Conservation (phyloP, 495 filamentous ascomycete genomes). For the Xylaria acuta region DNA sequence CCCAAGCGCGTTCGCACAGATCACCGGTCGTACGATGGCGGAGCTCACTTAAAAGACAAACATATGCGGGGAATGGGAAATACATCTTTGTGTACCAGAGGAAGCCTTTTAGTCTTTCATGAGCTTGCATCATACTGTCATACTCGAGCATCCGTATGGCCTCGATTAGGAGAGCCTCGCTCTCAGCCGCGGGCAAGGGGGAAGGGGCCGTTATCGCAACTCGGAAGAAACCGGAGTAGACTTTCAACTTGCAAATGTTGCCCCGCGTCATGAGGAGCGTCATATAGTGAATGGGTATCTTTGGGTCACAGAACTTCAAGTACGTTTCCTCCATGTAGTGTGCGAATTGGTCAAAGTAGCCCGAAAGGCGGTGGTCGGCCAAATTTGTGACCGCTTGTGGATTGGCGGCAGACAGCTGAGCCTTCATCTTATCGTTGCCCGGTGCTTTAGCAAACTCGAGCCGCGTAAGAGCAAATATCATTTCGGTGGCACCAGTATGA, state of each 20-base stretch:
- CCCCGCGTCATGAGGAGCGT: conserved; percentile 56
- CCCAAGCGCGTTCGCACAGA: conserved; percentile 60
- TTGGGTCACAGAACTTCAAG: conserved; percentile 65
- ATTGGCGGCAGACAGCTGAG: conserved; percentile 44
- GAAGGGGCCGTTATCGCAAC: conserved; percentile 34
- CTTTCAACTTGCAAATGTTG: conserved; percentile 55
- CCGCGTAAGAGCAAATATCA: conserved; percentile 56
- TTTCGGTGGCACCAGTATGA: conserved; percentile 55
- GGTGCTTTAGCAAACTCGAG: conserved; percentile 58
- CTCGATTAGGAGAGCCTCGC: conserved; percentile 53
- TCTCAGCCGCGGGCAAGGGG: conserved; percentile 45
- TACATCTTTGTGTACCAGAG: conserved; percentile 60
- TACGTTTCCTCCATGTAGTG: conserved; percentile 64
- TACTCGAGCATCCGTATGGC: conserved; percentile 60
- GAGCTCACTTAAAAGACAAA: conserved; percentile 58
- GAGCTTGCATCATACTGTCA: conserved; percentile 56
- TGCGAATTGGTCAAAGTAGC: conserved; percentile 62
- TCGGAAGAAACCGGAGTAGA: conserved; percentile 41
- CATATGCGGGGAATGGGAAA: conserved; percentile 60
- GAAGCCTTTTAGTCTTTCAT: conserved; percentile 53
- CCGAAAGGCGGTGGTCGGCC: conserved; percentile 51
- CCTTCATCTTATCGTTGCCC: conserved; percentile 46
- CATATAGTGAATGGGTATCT: conserved; percentile 64
- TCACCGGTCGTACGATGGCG: conserved; percentile 53
- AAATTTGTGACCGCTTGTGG: conserved; percentile 52